phyloP scores from a whole-genome alignment of 768 basidiomycete genomes.

The Kwoniella dendrophila region DNA sequence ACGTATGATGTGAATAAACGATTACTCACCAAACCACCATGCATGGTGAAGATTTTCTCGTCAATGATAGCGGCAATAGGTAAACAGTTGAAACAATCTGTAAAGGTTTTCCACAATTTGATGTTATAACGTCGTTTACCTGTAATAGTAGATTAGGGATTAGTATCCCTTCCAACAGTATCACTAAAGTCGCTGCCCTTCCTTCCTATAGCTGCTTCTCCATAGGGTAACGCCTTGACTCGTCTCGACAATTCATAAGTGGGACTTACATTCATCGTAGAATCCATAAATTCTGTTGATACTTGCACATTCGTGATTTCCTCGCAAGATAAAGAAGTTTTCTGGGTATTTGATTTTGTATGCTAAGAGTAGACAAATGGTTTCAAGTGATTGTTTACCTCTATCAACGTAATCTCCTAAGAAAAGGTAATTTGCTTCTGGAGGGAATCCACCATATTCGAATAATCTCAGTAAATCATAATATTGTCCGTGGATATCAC shows the following conservation, averaged over 20 bases:
- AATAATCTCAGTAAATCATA: slow-evolving; percentile 97
- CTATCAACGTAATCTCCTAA: slow-evolving; percentile 99
- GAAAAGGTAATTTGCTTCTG: slow-evolving; percentile 99
- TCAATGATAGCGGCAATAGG: slow-evolving; percentile 99
- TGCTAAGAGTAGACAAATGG: slow-evolving; percentile 96
- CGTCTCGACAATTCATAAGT: no score
- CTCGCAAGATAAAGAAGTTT: slow-evolving; percentile 99
- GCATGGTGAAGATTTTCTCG: slow-evolving; percentile 99
- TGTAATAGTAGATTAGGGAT: slow-evolving; percentile 52
- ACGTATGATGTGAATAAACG: not conserved
- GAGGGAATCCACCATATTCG: slow-evolving; percentile 98
- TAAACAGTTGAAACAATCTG: slow-evolving; percentile 99
- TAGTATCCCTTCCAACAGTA: no score
- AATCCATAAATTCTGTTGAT: slow-evolving; percentile 99
- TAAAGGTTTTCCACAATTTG: slow-evolving; percentile 99
- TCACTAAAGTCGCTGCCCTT: no score
- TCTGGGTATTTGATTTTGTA: slow-evolving; percentile 99
- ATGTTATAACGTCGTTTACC: slow-evolving; percentile 99
- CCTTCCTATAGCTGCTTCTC: no score
- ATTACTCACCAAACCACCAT: slow-evolving; percentile 71
- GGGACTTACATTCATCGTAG: slow-evolving; percentile 92
- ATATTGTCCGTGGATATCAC: slow-evolving; percentile 99
- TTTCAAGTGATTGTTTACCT: slow-evolving; percentile 98
- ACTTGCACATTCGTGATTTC: slow-evolving; percentile 98
- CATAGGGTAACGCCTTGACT: no score